Evolutionary conservation across 2,329 filamentous ascomycete species (phyloP).

Genomic region (Thielaviopsis populi): DNA sequence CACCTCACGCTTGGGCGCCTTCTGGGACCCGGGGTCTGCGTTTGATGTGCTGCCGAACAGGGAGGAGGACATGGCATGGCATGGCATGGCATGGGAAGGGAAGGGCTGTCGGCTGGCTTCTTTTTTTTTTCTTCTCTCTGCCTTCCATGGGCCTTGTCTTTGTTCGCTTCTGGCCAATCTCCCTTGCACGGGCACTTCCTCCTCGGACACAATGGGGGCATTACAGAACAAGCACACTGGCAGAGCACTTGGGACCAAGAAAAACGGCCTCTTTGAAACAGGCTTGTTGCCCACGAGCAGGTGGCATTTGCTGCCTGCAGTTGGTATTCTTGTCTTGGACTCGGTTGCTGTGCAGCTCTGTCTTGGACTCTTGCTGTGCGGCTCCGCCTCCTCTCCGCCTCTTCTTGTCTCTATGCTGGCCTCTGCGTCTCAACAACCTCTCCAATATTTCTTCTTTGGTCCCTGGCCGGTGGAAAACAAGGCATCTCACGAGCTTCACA

Average conservation of each 20-base stretch:
- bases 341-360: not conserved
- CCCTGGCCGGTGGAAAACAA: not conserved
- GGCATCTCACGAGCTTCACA: too few species aligned
- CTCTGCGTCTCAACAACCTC: not conserved
- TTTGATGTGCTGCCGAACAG: not conserved
- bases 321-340: not conserved
- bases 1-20: not conserved
- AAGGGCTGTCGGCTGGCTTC: not conserved
- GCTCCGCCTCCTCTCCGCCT: not conserved
- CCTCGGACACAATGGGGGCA: not conserved
- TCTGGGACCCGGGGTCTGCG: not conserved
- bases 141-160: not conserved
- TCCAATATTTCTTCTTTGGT: not conserved
- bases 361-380: not conserved
- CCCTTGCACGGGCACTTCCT: not conserved
- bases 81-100: not conserved
- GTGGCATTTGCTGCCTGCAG: not conserved
- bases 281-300: not conserved
- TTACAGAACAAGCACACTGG: too few species aligned
- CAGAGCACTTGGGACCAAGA: too few species aligned
- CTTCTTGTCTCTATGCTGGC: not conserved
- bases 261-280: not conserved
- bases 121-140: not conserved
- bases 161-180: not conserved
- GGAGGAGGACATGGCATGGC: not conserved